Evolutionary conservation across 1,139 yeast genomes (phyloP).

Genomic region (Suhomyces taliae): DNA sequence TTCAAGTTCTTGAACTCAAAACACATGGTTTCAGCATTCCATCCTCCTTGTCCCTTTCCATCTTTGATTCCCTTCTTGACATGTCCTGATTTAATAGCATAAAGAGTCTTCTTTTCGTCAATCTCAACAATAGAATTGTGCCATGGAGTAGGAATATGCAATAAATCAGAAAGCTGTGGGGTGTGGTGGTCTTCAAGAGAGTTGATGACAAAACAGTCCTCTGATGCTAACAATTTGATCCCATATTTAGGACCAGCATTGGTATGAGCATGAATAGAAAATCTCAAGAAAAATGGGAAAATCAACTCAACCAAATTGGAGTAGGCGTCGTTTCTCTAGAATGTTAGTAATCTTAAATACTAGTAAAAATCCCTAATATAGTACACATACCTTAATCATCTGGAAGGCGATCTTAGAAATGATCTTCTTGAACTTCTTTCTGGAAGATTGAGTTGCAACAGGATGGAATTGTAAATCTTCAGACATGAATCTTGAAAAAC

Average conservation of each 20-base stretch:
- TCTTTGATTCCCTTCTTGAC: conserved; percentile 23
- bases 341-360: conserved; percentile 13
- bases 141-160: conserved; percentile 70
- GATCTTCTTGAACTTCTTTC: conserved; percentile 50
- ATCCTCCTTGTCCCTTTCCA: conserved; percentile 26
- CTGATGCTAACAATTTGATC: conserved; percentile 45
- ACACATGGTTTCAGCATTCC: conserved; percentile 21
- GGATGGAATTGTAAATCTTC: conserved; percentile 53
- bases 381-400: conserved; percentile 46
- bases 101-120: conserved; percentile 25
- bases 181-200: conserved; percentile 28
- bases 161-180: conserved; percentile 41
- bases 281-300: conserved; percentile 58
- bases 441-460: conserved; percentile 37
- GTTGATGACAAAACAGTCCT: conserved; percentile 41
- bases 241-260: conserved; percentile 62
- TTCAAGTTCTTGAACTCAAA: conserved; percentile 13
- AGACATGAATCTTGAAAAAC: conserved; percentile 59
- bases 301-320: conserved; percentile 60
- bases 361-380: not conserved
- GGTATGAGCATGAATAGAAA: conserved; percentile 61
- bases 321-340: conserved; percentile 57
- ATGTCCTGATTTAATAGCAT: conserved; percentile 30
- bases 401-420: conserved; percentile 59
- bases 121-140: conserved; percentile 55